Conservation (phyloP, 1,139 yeast genomes). For the Geotrichum fermentans region DNA sequence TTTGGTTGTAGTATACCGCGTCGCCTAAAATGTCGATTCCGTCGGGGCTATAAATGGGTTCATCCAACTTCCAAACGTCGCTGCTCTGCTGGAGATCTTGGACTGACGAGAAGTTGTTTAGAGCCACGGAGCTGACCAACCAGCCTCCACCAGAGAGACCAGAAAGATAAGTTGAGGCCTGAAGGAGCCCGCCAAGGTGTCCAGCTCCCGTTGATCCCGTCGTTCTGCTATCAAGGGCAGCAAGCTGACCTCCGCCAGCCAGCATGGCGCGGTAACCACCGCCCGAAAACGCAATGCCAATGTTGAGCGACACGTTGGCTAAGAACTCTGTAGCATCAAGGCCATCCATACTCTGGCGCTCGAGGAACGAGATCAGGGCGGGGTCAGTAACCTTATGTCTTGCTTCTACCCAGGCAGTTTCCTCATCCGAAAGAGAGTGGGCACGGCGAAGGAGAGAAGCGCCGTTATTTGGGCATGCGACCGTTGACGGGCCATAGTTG, state of each 20-base stretch:
- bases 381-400: conserved; percentile 52
- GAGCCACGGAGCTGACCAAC: conserved; percentile 77
- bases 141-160: conserved; percentile 91
- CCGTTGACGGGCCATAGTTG: conserved; percentile 29
- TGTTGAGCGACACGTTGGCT: conserved; percentile 45
- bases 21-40: conserved; percentile 60
- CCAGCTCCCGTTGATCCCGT: conserved; percentile 54
- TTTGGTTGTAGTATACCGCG: conserved; percentile 50
- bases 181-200: conserved; percentile 70
- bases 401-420: conserved; percentile 26
- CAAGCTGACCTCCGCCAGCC: conserved; percentile 78
- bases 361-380: conserved; percentile 53
- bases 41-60: conserved; percentile 61
- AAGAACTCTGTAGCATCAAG: conserved; percentile 53
- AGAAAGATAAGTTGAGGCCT: conserved; percentile 70
- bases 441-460: conserved; percentile 24
- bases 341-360: conserved; percentile 53
- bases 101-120: conserved; percentile 78
- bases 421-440: conserved; percentile 26
- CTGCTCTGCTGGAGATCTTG: conserved; percentile 50
- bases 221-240: conserved; percentile 77
- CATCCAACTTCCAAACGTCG: conserved; percentile 72
- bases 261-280: conserved; percentile 94
- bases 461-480: conserved; percentile 27
- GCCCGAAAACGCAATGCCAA: conserved; percentile 80